Evolutionary conservation across 176 grass and related monocot genomes (phyloP).

Genomic region (Chrysopogon serrulatus): DNA sequence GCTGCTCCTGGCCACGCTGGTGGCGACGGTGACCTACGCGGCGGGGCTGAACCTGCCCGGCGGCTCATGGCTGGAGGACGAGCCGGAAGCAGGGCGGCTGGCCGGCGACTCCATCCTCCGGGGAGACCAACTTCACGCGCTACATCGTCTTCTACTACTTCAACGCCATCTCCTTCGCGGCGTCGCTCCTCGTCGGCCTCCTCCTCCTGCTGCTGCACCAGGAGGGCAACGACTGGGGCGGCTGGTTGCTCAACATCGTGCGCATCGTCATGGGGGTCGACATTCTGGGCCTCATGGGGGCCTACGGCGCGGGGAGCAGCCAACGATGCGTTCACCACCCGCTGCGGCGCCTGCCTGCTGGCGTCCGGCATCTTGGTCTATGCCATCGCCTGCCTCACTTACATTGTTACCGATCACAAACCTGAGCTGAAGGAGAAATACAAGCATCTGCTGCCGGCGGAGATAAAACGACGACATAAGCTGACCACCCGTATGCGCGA

Average conservation of each 20-base stretch:
- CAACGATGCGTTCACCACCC: not conserved
- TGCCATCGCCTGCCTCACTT: not conserved
- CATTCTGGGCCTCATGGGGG: not conserved
- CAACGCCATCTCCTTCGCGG: too few species aligned
- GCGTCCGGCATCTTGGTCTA: not conserved
- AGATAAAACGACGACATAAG: too few species aligned
- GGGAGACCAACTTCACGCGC: not conserved
- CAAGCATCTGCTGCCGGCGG: too few species aligned
- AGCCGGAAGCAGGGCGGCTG: not conserved
- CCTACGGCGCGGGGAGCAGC: not conserved
- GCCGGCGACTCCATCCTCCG: not conserved
- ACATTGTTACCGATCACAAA: too few species aligned
- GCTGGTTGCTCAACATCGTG: not conserved
- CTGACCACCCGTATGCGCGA: not conserved
- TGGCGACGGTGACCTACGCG: slow-evolving; percentile 14
- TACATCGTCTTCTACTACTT: not conserved
- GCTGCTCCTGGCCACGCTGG: slow-evolving; percentile 14
- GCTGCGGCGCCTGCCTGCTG: not conserved
- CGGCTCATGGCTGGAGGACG: slow-evolving; percentile 22
- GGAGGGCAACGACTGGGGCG: too few species aligned
- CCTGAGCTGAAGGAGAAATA: not conserved
- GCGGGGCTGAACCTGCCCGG: slow-evolving; percentile 12
- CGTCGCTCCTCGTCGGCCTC: too few species aligned
- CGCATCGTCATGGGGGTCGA: not conserved
- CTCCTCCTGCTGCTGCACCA: too few species aligned